phyloP scores from a whole-genome alignment of 2,329 filamentous ascomycete species.

The Pseudogymnoascus sp. region DNA sequence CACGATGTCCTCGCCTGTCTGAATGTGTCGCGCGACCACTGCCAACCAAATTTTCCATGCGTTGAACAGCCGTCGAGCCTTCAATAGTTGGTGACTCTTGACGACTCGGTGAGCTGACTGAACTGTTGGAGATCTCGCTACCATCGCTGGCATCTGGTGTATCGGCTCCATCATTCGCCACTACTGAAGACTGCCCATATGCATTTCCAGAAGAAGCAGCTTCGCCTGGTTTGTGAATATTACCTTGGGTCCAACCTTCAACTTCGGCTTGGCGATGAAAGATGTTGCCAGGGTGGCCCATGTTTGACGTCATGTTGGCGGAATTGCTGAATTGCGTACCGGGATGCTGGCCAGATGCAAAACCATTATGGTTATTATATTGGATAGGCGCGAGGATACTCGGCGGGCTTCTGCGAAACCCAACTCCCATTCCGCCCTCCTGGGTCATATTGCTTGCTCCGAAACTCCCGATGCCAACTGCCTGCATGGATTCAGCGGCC shows the following conservation, averaged over 20 bases:
- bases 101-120: not conserved
- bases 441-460: not conserved
- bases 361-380: not conserved
- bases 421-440: too few relatives aligned
- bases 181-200: not conserved
- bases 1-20: not conserved
- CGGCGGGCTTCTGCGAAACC: not conserved
- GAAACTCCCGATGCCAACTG: not conserved
- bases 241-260: not conserved
- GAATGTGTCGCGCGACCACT: not conserved
- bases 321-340: not conserved
- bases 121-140: not conserved
- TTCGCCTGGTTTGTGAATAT: not conserved
- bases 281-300: not conserved
- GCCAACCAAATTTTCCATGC: not conserved
- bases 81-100: not conserved
- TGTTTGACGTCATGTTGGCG: too few relatives aligned
- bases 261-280: not conserved
- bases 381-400: not conserved
- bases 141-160: not conserved
- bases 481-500: not conserved
- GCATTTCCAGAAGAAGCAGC: not conserved
- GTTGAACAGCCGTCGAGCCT: not conserved
- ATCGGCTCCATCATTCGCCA: too few relatives aligned
- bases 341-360: not conserved